Percentiles rank a stretch among this genome's conserved stretches.
phyloP scores from a whole-genome alignment of 2,329 filamentous ascomycete species.

The Calonectria ilicicola region DNA sequence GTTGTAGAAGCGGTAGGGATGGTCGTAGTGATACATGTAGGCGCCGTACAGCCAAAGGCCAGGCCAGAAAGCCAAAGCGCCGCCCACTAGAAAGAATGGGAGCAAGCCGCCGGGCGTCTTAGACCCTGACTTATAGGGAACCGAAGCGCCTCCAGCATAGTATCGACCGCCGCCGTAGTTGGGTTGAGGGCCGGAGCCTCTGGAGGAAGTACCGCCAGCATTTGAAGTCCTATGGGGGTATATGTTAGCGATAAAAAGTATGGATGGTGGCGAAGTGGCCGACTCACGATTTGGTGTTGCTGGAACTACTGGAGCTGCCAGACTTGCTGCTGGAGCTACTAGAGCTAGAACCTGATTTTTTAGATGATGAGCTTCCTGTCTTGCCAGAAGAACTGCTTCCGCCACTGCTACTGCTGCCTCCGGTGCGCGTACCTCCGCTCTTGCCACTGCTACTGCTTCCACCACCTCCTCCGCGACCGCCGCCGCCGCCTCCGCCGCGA shows the following conservation, averaged over 20 bases:
- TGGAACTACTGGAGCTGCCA: background rate
- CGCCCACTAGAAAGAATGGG: conserved; percentile 63
- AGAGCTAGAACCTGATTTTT: conserved; percentile 26
- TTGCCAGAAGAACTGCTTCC: conserved; percentile 23
- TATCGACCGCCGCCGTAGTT: conserved; percentile 71
- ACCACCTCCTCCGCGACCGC: conserved; percentile 56
- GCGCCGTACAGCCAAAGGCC: conserved; percentile 74
- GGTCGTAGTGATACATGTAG: conserved; percentile 66
- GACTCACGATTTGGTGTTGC: conserved; percentile 28
- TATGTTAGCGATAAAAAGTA: background rate
- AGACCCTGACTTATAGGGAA: conserved; percentile 71
- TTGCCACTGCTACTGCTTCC: conserved; percentile 37
- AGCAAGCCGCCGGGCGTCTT: conserved; percentile 64
- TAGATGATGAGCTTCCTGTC: conserved; percentile 32
- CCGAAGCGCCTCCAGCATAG: conserved; percentile 74
- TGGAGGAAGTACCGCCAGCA: conserved; percentile 63
- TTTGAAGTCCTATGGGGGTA: conserved; percentile 39
- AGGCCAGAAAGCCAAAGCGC: conserved; percentile 69
- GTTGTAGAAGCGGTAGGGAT: conserved; percentile 64
- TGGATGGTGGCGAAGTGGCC: background rate
- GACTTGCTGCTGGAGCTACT: conserved; percentile 23
- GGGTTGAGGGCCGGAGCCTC: conserved; percentile 69
- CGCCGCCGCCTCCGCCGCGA: conserved; percentile 69
- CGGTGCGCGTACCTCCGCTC: conserved; percentile 9
- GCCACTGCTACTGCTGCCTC: background rate